Percentiles rank a stretch among this genome's conserved stretches.
These are phyloP conservation scores for Ormosia emarginata DNA, from an alignment of 306 rosid genomes.

Conservation along the genomic window DNA sequence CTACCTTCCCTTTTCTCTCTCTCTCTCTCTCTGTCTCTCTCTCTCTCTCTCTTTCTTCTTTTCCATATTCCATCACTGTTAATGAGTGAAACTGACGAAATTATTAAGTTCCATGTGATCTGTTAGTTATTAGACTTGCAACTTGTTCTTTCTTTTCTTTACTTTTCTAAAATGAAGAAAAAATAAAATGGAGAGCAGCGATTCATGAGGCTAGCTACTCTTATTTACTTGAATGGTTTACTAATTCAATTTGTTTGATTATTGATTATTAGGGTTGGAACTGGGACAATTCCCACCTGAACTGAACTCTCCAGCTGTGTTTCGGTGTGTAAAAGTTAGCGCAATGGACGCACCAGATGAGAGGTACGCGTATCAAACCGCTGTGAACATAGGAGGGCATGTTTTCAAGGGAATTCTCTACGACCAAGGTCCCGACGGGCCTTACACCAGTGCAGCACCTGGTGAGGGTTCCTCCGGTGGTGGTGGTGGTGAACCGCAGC, in stretches of 20 bases:
- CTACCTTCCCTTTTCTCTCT: conserved; percentile 23
- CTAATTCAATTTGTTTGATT: neutral
- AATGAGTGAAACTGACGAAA: conserved; percentile 59
- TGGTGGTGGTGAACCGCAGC: conserved; percentile 46
- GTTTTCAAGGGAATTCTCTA: conserved; percentile 93
- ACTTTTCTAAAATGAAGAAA: neutral
- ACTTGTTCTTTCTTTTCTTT: neutral
- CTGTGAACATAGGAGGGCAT: conserved; percentile 90
- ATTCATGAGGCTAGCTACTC: too few species aligned
- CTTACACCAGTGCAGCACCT: conserved; percentile 35
- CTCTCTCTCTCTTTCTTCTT: neutral
- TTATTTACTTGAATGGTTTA: neutral
- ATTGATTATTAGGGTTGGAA: conserved; percentile 79
- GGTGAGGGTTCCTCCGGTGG: conserved; percentile 59
- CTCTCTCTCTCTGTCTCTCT: conserved; percentile 1
- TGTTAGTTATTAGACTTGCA: neutral
- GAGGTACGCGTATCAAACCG: conserved; percentile 91
- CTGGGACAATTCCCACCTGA: conserved; percentile 79
- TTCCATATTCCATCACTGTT: conserved; percentile 36
- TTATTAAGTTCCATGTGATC: conserved; percentile 25
- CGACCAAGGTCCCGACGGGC: conserved; percentile 69
- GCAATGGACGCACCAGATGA: conserved; percentile 82
- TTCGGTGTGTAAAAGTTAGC: conserved; percentile 86
- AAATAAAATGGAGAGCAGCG: neutral
- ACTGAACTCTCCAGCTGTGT: conserved; percentile 77